Percentiles rank a stretch among this genome's conserved stretches.
phyloP scores from a whole-genome alignment of 225 moss, liverwort and hornwort species.

The Neckera pumila region DNA sequence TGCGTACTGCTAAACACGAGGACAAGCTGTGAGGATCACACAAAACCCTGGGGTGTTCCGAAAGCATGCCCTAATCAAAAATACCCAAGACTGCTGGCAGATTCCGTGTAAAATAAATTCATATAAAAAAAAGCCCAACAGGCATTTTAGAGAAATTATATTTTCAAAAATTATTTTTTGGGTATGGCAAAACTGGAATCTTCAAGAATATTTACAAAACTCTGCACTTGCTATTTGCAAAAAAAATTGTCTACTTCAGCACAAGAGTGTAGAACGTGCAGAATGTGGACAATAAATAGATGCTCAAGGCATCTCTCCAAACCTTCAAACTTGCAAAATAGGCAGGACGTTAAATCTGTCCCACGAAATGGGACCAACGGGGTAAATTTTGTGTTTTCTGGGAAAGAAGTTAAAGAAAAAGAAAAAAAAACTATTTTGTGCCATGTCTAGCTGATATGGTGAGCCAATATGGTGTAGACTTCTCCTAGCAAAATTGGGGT shows the following conservation, averaged over 20 bases:
- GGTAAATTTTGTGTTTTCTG: no score
- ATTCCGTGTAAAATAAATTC: not conserved
- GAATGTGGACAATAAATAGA: not conserved
- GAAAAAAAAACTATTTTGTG: no score
- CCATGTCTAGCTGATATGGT: no score
- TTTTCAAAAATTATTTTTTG: not conserved
- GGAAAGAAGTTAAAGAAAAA: no score
- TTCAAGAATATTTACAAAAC: not conserved
- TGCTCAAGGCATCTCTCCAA: rapidly evolving
- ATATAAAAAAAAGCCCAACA: not conserved
- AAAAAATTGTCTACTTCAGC: not conserved
- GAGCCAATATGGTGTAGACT: no score
- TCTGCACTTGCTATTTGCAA: not conserved
- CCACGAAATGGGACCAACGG: no score
- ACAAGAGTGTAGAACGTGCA: no score
- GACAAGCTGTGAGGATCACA: not conserved
- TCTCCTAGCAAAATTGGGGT: no score
- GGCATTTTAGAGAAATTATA: not conserved
- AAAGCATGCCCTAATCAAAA: not conserved
- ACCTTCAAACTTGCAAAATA: no score
- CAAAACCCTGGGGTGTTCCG: not conserved
- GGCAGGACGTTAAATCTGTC: no score
- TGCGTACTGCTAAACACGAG: not conserved
- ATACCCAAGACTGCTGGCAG: no score
- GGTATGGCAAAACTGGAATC: no score